Evolutionary conservation across 2,329 filamentous ascomycete genomes (phyloP).

Genomic region (Ceratocystis huliohia): DNA sequence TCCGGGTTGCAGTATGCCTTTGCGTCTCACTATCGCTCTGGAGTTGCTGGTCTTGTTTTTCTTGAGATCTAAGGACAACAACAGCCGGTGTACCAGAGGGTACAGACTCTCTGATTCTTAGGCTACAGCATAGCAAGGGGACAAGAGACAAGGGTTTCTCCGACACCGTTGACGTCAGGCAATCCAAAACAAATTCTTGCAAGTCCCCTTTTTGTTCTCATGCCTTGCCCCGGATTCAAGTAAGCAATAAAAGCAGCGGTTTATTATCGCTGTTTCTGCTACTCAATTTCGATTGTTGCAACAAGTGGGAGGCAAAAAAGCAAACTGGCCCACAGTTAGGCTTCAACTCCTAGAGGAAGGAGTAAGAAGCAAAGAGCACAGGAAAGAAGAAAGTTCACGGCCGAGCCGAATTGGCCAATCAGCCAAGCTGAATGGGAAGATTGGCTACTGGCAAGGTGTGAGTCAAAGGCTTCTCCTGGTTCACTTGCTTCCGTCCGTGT

Average conservation of each 20-base stretch:
- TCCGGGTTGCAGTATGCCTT: too few species aligned
- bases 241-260: neutral
- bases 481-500: neutral
- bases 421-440: neutral
- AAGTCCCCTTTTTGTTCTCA: neutral
- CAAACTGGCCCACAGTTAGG: neutral
- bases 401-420: neutral
- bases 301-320: neutral
- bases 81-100: neutral
- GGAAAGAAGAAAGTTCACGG: neutral
- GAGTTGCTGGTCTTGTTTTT: too few species aligned
- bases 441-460: neutral
- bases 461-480: neutral
- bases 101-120: neutral
- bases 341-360: neutral
- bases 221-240: neutral
- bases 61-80: too few species aligned
- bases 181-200: neutral
- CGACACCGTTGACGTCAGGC: neutral
- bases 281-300: neutral
- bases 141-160: neutral
- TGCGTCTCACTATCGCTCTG: too few species aligned
- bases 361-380: neutral
- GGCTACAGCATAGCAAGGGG: neutral
- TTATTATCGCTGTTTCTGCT: neutral